Evolutionary conservation across 768 basidiomycete genomes (phyloP).

Genomic region (Cyclocybe cylindracea): DNA sequence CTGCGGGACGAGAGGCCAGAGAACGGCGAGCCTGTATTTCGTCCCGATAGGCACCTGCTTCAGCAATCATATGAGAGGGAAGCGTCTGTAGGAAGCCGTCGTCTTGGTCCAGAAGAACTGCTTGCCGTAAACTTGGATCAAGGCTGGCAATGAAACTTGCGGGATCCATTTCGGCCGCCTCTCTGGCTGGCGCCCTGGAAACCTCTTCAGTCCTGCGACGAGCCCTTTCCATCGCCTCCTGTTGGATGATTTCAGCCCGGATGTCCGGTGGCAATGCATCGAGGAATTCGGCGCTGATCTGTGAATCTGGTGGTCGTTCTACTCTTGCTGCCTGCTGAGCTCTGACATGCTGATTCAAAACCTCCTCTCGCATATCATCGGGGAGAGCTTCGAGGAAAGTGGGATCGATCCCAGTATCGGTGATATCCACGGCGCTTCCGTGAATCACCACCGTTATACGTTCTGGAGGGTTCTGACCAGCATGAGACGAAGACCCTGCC

Average conservation of each 20-base stretch:
- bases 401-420: slow-evolving; percentile 97
- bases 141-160: slow-evolving; percentile 91
- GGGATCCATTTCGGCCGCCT: slow-evolving; percentile 78
- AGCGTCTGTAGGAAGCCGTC: slow-evolving; percentile 81
- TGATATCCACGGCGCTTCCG: slow-evolving; percentile 94
- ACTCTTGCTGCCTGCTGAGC: slow-evolving; percentile 82
- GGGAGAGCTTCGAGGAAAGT: slow-evolving; percentile 97
- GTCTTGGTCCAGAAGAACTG: slow-evolving; percentile 88
- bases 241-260: slow-evolving; percentile 94
- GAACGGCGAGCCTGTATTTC: slow-evolving; percentile 37
- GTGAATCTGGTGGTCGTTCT: slow-evolving; percentile 77
- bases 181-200: slow-evolving; percentile 47
- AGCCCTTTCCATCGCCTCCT: slow-evolving; percentile 86
- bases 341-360: slow-evolving; percentile 94
- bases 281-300: slow-evolving; percentile 93
- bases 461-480: slow-evolving; percentile 38
- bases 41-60: slow-evolving; percentile 75
- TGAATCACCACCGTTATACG: slow-evolving; percentile 90
- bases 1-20: slow-evolving; percentile 27
- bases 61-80: slow-evolving; percentile 85
- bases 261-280: slow-evolving; percentile 96
- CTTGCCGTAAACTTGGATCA: slow-evolving; percentile 85
- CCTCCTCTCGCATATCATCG: slow-evolving; percentile 98
- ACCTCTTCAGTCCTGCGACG: slow-evolving; percentile 43
- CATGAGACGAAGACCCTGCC: slow-evolving; percentile 20